Evolutionary conservation across 495 filamentous ascomycete genomes (phyloP).

Genomic region (Elasticomyces elasticus): DNA sequence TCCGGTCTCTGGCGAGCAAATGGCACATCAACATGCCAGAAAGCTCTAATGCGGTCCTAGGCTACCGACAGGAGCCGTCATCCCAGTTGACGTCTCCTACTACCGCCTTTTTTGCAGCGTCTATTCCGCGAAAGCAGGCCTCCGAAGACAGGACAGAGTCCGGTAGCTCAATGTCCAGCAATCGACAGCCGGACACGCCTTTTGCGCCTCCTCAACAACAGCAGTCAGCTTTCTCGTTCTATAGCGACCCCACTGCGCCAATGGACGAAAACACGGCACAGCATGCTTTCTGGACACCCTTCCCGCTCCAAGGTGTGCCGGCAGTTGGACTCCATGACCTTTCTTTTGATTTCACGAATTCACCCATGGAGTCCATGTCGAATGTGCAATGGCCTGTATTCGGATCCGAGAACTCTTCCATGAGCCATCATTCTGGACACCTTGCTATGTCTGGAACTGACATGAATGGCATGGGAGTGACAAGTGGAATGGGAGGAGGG

Average conservation of each 20-base stretch:
- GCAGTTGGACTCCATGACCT: not conserved
- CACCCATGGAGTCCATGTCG: not conserved
- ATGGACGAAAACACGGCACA: conserved; percentile 16
- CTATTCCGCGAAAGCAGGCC: conserved; percentile 8
- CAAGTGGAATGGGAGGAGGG: not conserved
- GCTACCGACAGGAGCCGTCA: not conserved
- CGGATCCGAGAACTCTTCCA: not conserved
- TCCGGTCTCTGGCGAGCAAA: conserved; percentile 43
- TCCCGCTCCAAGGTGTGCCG: conserved; percentile 24
- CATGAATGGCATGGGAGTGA: not conserved
- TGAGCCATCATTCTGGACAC: not conserved
- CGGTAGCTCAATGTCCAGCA: not conserved
- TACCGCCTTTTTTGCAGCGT: conserved; percentile 14
- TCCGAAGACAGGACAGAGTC: not conserved
- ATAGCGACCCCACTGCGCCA: conserved; percentile 9
- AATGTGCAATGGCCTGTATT: not conserved
- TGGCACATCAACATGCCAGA: conserved; percentile 42
- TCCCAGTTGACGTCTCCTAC: conserved; percentile 1
- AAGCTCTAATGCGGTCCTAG: not conserved
- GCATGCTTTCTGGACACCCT: conserved; percentile 28
- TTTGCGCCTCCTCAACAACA: conserved; percentile 6
- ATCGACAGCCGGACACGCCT: conserved; percentile 1
- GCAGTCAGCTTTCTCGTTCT: not conserved
- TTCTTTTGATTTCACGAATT: not conserved
- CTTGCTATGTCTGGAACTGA: not conserved